A percentile compares a stretch with the other conserved stretches of the same genome.
Evolutionary conservation across 257 asterid species (phyloP).

Genomic region (Nicotiana undulata): DNA sequence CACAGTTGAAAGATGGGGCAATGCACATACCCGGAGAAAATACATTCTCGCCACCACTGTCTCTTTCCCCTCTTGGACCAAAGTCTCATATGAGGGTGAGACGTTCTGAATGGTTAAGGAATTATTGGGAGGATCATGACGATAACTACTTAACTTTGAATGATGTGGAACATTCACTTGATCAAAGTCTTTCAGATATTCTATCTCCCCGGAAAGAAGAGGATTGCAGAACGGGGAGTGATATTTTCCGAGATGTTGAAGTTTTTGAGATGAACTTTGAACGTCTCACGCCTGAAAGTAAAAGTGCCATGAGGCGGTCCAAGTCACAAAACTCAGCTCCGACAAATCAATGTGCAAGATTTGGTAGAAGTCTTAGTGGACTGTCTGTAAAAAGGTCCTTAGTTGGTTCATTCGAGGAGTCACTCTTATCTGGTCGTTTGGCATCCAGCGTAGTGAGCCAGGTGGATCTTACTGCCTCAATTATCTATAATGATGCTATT

Average conservation of each 20-base stretch:
- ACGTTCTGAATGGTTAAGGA: slow-evolving; percentile 18
- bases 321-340: slow-evolving; percentile 20
- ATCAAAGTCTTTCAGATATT: slow-evolving; percentile 38
- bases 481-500: not conserved
- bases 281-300: slow-evolving; percentile 40
- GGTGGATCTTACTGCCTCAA: slow-evolving; percentile 24
- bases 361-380: slow-evolving; percentile 55
- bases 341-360: slow-evolving; percentile 39
- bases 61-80: slow-evolving; percentile 86
- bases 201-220: slow-evolving; percentile 31
- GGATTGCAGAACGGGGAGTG: slow-evolving; percentile 8
- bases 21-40: slow-evolving; percentile 22
- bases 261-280: slow-evolving; percentile 39
- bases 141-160: slow-evolving; percentile 44
- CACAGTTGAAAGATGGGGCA: slow-evolving; percentile 21
- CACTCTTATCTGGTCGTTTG: slow-evolving; percentile 81
- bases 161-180: slow-evolving; percentile 68
- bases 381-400: slow-evolving; percentile 69
- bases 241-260: slow-evolving; percentile 40
- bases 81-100: slow-evolving; percentile 38
- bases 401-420: slow-evolving; percentile 94
- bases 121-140: slow-evolving; percentile 31
- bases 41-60: slow-evolving; percentile 36
- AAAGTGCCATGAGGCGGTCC: slow-evolving; percentile 26
- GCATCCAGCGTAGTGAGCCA: slow-evolving; percentile 68